Evolutionary conservation across 2,329 filamentous ascomycete genomes (phyloP).

Genomic region (Claviceps cyperi): DNA sequence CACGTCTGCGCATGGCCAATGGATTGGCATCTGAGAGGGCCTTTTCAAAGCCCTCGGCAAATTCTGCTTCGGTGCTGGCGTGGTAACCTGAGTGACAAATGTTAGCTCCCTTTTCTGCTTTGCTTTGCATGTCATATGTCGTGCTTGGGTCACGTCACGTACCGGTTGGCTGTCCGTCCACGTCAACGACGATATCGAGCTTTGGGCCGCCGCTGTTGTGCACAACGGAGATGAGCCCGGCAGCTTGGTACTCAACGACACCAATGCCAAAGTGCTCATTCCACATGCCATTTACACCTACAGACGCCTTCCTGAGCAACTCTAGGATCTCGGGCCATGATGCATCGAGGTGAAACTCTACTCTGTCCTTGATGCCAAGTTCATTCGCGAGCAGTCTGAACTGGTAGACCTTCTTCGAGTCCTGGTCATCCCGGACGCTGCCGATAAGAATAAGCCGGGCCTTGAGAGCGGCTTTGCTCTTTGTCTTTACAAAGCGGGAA

Average conservation of each 20-base stretch:
- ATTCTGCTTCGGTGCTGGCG: conserved; percentile 63
- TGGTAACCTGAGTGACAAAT: conserved; percentile 52
- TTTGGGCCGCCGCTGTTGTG: conserved; percentile 90
- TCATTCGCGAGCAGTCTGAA: conserved; percentile 77
- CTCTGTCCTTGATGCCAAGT: conserved; percentile 66
- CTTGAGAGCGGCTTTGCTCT: conserved; percentile 32
- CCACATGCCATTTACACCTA: conserved; percentile 98
- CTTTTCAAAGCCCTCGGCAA: conserved; percentile 65
- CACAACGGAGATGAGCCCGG: conserved; percentile 82
- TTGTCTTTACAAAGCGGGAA: conserved; percentile 52
- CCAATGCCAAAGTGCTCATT: conserved; percentile 99
- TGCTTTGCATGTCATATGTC: not conserved
- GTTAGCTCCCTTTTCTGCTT: not conserved
- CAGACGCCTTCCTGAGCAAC: conserved; percentile 59
- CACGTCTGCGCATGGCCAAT: conserved; percentile 59
- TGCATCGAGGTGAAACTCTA: conserved; percentile 81
- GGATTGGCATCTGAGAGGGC: conserved; percentile 61
- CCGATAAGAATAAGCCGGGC: conserved; percentile 73
- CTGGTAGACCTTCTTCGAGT: conserved; percentile 75
- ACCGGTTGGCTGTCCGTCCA: conserved; percentile 70
- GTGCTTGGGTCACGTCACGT: conserved; percentile 12
- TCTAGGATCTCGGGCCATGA: conserved; percentile 76
- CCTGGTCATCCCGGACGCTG: conserved; percentile 73
- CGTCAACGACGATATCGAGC: conserved; percentile 73
- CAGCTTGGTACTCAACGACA: conserved; percentile 94